These are phyloP conservation scores for Phyllosticta citriasiana DNA, from an alignment of 2,329 filamentous ascomycete genomes.

Conservation along the genomic window DNA sequence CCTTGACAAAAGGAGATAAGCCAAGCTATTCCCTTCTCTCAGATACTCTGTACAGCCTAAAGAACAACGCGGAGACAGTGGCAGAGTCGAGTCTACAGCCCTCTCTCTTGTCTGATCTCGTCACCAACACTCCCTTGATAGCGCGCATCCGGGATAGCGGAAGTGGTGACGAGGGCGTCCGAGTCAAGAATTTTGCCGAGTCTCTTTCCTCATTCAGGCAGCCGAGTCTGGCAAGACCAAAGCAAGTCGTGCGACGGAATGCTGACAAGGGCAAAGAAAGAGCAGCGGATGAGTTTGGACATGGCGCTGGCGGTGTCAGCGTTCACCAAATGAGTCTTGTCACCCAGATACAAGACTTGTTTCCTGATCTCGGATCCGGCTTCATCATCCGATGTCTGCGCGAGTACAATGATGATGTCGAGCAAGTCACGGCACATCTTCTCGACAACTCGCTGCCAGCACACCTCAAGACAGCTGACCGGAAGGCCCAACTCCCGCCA, in stretches of 20 bases:
- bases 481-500: slow-evolving; percentile 50
- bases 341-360: slow-evolving; percentile 85
- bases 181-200: slow-evolving; percentile 51
- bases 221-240: slow-evolving; percentile 42
- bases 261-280: slow-evolving; percentile 57
- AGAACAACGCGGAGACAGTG: slow-evolving; percentile 57
- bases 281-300: slow-evolving; percentile 23
- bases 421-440: slow-evolving; percentile 71
- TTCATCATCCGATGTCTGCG: slow-evolving; percentile 74
- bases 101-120: slow-evolving; percentile 70
- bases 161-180: slow-evolving; percentile 39
- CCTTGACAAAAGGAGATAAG: slow-evolving; percentile 55
- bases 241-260: slow-evolving; percentile 45
- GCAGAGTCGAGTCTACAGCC: slow-evolving; percentile 27
- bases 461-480: slow-evolving; percentile 55
- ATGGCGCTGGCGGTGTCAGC: slow-evolving; percentile 46
- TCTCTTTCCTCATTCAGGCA: slow-evolving; percentile 50
- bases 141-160: slow-evolving; percentile 48
- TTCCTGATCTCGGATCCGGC: slow-evolving; percentile 73
- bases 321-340: slow-evolving; percentile 76
- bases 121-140: slow-evolving; percentile 70
- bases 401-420: slow-evolving; percentile 65
- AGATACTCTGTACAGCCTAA: slow-evolving; percentile 76
- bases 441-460: slow-evolving; percentile 66
- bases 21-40: slow-evolving; percentile 66